Evolutionary conservation across 2,329 filamentous ascomycete genomes (phyloP).

Genomic region (Fusarium torreyae): DNA sequence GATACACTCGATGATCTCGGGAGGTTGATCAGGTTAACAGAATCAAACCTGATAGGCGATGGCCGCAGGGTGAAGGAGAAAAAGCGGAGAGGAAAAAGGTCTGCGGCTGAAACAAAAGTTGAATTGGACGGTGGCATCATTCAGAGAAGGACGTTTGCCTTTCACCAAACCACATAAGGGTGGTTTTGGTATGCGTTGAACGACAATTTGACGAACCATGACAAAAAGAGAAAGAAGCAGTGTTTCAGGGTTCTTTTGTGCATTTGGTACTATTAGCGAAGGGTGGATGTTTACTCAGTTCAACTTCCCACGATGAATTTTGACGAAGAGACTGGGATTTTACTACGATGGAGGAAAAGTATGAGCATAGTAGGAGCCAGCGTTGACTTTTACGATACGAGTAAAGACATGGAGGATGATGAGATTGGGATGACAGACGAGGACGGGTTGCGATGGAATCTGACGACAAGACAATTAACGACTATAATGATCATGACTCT

Average conservation of each 20-base stretch:
- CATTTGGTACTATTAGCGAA: constrained; percentile 29
- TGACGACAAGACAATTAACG: constrained; percentile 49
- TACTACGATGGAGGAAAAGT: constrained; percentile 27
- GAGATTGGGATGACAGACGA: constrained; percentile 39
- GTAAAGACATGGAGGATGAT: constrained; percentile 26
- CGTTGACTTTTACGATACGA: constrained; percentile 40
- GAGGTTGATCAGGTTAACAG: neutral
- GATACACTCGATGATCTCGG: neutral
- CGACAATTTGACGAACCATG: constrained; percentile 38
- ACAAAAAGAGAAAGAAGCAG: constrained; percentile 40
- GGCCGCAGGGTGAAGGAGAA: neutral
- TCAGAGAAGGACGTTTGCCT: constrained; percentile 17
- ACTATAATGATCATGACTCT: constrained; percentile 49
- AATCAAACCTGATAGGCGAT: neutral
- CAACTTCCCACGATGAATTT: constrained; percentile 2
- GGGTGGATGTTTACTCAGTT: neutral
- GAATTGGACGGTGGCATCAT: constrained; percentile 16
- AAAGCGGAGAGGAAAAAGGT: constrained; percentile 7
- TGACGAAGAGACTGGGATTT: constrained; percentile 15
- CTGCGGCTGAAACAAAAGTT: constrained; percentile 26
- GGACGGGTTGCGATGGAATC: constrained; percentile 37
- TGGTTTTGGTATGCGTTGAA: constrained; percentile 11
- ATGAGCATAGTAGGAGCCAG: constrained; percentile 43
- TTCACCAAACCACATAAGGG: constrained; percentile 1
- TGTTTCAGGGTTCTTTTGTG: constrained; percentile 14